Conservation (phyloP, 2,329 filamentous ascomycete genomes). For the Remersonia thermophila region DNA sequence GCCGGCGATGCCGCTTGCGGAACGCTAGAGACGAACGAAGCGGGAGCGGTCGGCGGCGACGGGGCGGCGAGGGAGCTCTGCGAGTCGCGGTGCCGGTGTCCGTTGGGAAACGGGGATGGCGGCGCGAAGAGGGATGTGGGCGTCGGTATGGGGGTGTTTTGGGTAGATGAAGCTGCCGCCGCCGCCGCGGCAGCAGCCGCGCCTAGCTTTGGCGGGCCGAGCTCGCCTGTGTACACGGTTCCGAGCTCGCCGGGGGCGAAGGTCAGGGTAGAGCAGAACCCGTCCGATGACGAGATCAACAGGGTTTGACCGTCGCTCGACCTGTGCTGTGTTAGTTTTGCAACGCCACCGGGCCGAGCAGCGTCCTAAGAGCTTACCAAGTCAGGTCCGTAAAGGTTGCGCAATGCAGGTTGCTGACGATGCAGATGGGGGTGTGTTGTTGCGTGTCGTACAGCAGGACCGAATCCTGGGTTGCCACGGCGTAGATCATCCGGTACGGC, state of each 20-base stretch:
- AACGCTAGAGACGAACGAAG: constrained; percentile 37
- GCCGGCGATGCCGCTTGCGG: constrained; percentile 66
- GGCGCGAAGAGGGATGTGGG: constrained; percentile 52
- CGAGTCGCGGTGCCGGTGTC: constrained; percentile 46
- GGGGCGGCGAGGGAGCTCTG: constrained; percentile 45
- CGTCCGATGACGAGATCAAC: constrained; percentile 94
- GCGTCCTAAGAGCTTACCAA: constrained; percentile 48
- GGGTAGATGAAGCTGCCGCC: constrained; percentile 35
- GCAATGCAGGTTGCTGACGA: constrained; percentile 95
- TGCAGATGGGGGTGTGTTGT: constrained; percentile 81
- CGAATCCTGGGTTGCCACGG: constrained; percentile 91
- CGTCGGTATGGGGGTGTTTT: constrained; percentile 59
- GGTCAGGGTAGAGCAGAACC: constrained; percentile 86
- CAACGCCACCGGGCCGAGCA: too few species aligned
- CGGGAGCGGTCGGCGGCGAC: constrained; percentile 39
- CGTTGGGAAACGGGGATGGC: constrained; percentile 43
- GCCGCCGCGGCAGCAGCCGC: constrained; percentile 19
- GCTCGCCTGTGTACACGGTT: constrained; percentile 61
- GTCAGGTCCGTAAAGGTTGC: constrained; percentile 93
- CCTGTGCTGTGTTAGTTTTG: constrained; percentile 26
- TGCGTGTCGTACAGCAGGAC: constrained; percentile 95
- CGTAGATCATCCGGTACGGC: constrained; percentile 90
- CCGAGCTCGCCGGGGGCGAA: constrained; percentile 79
- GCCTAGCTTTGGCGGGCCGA: constrained; percentile 36
- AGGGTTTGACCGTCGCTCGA: constrained; percentile 44